Percentiles rank a stretch among this genome's conserved stretches.
Conservation (phyloP, 2,329 filamentous ascomycete genomes). For the Cladosporium sp. region DNA sequence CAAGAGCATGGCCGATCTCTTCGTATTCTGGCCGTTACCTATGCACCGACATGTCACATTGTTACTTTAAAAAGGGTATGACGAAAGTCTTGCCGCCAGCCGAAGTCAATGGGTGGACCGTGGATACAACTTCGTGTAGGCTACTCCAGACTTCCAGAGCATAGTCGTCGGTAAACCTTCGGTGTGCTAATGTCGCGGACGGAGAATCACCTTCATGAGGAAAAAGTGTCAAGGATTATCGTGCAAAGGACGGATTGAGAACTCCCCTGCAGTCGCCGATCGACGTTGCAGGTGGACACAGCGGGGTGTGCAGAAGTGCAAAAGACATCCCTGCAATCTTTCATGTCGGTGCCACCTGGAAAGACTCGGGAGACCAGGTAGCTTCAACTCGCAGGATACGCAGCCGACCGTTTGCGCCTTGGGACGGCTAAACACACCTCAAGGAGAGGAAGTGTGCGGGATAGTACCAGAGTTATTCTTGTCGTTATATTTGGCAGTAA, state of each 20-base stretch:
- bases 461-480: neutral
- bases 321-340: neutral
- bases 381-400: neutral
- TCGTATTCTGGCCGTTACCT: slow-evolving; percentile 12
- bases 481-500: neutral
- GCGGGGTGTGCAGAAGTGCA: slow-evolving; percentile 13
- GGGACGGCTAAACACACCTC: neutral
- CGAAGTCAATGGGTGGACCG: neutral
- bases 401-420: neutral
- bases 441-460: neutral
- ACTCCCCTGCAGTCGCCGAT: neutral
- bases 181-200: neutral
- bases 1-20: slow-evolving; percentile 7
- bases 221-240: neutral
- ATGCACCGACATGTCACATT: slow-evolving; percentile 8
- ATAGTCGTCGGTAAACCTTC: neutral
- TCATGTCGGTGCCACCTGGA: neutral
- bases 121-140: neutral
- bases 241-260: neutral
- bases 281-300: slow-evolving; percentile 5
- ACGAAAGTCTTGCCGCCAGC: slow-evolving; percentile 11
- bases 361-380: neutral
- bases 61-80: slow-evolving; percentile 17
- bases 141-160: neutral
- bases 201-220: slow-evolving; percentile 7